Base-by-base conservation (phyloP, 768 basidiomycete species). In the Gautieria morchelliformis region DNA sequence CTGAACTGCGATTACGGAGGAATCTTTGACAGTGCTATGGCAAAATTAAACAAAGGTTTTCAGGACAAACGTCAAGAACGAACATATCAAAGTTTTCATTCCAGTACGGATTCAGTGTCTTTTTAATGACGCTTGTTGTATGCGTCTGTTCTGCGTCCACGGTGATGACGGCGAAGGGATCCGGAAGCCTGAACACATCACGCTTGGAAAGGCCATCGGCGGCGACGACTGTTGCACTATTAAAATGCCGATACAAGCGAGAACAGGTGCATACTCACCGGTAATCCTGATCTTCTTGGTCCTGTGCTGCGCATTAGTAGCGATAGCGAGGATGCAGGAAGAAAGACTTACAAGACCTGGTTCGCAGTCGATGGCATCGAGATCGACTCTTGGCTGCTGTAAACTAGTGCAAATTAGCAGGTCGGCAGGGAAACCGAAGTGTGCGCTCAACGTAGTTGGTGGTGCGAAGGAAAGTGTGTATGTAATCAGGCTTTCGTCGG, bases 1-100 rank as follows among this genome's bases (percentile, higher is more conserved):
- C 73, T 99, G 96, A 1, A 98, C 94, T 5, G 93, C 92, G 58
- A 99, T 82, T 49, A 98, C 90, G 17, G 94, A 97, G n/a, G 90
- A 92, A 63, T 99, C 96, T 70, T 93, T 95, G 68, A 96, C 95
- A 52, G 82, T 89, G 63, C 94, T 97, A 64, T 24, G 56, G 58
- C 46, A 58, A 35, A 62, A 53, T 41, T 30, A 59, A 56, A 30
- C 20, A 8, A 50, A 22, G 30, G 53, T 48, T 12, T 49, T 33
- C 45, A 32, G 35, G 30, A 49, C 45, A 47, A 11, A 32, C 19
- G 45, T 32, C 42, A 24, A 22, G 46, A 8, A 19, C 24, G 10
- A 60, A 95, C 94, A 99, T 87, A 68, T 98, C 95, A 70, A 99
- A 98, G 67, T 88, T 89, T 74, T 97, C 95, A 68, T 92, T 95